Base-by-base conservation (phyloP, 495 filamentous ascomycete genomes). In the Xylaria telfairii region DNA sequence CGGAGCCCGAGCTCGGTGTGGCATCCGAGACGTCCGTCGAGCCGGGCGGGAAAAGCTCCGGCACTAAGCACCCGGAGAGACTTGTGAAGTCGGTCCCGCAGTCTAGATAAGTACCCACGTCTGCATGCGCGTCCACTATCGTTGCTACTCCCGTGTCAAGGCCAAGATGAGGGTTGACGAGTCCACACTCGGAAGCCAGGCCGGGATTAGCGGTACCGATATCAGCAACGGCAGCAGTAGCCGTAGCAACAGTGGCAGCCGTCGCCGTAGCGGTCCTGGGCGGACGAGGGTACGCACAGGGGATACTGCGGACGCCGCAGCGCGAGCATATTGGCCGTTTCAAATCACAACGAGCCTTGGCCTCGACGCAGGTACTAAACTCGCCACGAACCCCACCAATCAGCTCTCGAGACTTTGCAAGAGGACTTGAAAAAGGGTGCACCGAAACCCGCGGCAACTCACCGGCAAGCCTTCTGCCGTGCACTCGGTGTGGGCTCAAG, bases 271-370 rank as follows among this genome's bases (percentile, higher is more conserved):
- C 2, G 13, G 24, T 42, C 42, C 46, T 42, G 0, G 34, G 21
- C 28, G 42, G 41, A 9, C 66, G 54, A 42, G 72, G 54, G 65
- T 83, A 84, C 60, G 73, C 72, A 67, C 81, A 84, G 1, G 34
- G 28, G 10, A 72, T 71, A 54, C 73, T 74, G 6, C 78, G 77
- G 6, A 66, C 44, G n/a, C 61, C 46, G 65, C 83, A 85, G 44
- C 82, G 78, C 21, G 79, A 74, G 69, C 82, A 85, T 51, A 32
- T 71, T 9, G 82, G 83, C 24, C 74, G 76, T 37, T 75, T 69
- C 9, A 82, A 72, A 61, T 78, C 74, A 60, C 83, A 85, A 47
- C 77, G 75, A 21, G 79, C 73, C 71, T 83, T 85, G 24, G 80
- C 77, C 26, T 19, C 72, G 10, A 77, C 77, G 70, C 83, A 85